A percentile compares a stretch with the other conserved stretches of the same genome.
These are phyloP conservation scores for Fusarium denticulatum DNA, from an alignment of 2,329 filamentous ascomycete genomes.

Conservation along the genomic window DNA sequence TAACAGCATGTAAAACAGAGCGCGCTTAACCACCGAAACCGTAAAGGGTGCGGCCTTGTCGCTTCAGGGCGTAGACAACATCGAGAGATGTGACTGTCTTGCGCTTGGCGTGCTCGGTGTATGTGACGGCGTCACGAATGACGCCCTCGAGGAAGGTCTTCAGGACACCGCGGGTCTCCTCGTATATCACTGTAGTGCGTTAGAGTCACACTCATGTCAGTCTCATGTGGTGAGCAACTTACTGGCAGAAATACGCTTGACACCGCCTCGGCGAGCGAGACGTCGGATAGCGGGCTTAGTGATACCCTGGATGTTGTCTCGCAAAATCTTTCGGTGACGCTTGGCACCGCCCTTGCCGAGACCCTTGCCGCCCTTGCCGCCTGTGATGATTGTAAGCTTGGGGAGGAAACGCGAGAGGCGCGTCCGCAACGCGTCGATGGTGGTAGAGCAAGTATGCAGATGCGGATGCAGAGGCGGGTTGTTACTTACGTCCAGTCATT, in stretches of 20 bases:
- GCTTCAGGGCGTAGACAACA: conserved; percentile 74
- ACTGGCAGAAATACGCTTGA: conserved; percentile 99
- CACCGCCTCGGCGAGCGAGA: conserved; percentile 98
- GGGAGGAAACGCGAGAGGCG: conserved; percentile 75
- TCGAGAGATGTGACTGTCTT: conserved; percentile 81
- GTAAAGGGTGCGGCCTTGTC: conserved; percentile 81
- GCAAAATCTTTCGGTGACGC: conserved; percentile 98
- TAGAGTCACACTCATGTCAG: conserved; percentile 75
- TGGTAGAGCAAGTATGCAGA: background rate
- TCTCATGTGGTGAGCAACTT: conserved; percentile 49
- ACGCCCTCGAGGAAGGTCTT: conserved; percentile 82
- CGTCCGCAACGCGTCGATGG: background rate
- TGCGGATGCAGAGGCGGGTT: background rate
- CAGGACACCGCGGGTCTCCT: conserved; percentile 79
- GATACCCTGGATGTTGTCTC: conserved; percentile 99
- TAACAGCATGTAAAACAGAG: conserved; percentile 49
- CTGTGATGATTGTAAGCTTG: conserved; percentile 67
- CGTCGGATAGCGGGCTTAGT: conserved; percentile 98
- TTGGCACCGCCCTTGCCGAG: conserved; percentile 98
- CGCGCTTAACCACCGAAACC: conserved; percentile 83
- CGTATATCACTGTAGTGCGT: conserved; percentile 73
- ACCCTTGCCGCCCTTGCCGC: conserved; percentile 96
- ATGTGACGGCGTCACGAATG: conserved; percentile 80
- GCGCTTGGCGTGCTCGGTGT: conserved; percentile 83
- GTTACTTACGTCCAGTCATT: conserved; percentile 76